These are phyloP conservation scores for Gigaspora rosea DNA, from an alignment of 192 early-diverging fungal genomes.

Conservation along the genomic window DNA sequence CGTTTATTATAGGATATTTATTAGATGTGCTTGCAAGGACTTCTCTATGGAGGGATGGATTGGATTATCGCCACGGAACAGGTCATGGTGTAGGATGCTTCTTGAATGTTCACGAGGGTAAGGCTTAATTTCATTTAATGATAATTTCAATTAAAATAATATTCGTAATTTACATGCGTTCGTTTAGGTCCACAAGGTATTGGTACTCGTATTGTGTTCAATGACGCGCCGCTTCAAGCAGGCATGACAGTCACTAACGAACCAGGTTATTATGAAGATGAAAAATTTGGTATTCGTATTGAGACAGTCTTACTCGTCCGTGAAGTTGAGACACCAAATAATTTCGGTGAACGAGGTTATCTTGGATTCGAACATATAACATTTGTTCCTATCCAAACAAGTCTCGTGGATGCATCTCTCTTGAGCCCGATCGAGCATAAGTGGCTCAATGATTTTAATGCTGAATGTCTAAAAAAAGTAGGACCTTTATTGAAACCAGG, in stretches of 20 bases:
- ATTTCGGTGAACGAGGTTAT: constrained; percentile 84
- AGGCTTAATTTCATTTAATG: background rate
- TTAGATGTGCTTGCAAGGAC: constrained; percentile 86
- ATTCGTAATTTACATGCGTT: background rate
- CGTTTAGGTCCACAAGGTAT: constrained; percentile 83
- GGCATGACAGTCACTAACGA: constrained; percentile 98
- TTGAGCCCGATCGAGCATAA: constrained; percentile 72
- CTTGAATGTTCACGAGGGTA: constrained; percentile 90
- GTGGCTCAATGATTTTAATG: constrained; percentile 91
- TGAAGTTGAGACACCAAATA: constrained; percentile 68
- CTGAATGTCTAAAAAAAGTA: constrained; percentile 73
- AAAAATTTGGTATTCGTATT: constrained; percentile 95
- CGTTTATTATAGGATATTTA: constrained; percentile 63
- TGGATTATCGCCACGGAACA: constrained; percentile 97
- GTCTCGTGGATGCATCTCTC: constrained; percentile 73
- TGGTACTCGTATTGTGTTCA: constrained; percentile 71
- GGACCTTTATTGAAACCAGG: constrained; percentile 74
- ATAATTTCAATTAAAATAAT: background rate
- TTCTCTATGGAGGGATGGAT: constrained; percentile 87
- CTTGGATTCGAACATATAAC: constrained; percentile 93
- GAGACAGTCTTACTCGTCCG: constrained; percentile 90
- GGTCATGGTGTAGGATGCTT: constrained; percentile 97
- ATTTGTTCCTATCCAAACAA: constrained; percentile 83
- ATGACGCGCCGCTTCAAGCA: constrained; percentile 73
- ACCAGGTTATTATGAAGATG: constrained; percentile 98